Percentiles rank a stretch among this genome's conserved stretches.
phyloP scores from a whole-genome alignment of 1,284 basidiomycete genomes.

The Grifola frondosa region DNA sequence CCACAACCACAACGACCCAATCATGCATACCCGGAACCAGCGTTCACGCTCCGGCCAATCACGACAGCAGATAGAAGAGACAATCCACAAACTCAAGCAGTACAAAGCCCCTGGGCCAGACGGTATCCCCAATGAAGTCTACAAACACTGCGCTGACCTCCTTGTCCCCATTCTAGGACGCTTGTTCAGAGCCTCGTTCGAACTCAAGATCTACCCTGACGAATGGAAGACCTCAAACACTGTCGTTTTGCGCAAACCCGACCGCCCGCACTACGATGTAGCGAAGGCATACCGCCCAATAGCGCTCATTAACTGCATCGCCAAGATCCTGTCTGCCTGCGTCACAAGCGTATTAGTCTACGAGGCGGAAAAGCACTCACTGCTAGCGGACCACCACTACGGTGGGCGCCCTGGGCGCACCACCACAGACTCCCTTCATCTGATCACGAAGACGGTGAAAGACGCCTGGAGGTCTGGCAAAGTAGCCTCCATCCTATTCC shows the following conservation, averaged over 20 bases:
- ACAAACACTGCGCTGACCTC: slow-evolving; percentile 24
- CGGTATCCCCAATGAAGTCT: slow-evolving; percentile 36
- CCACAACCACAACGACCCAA: slow-evolving; percentile 7
- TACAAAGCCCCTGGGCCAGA: slow-evolving; percentile 40
- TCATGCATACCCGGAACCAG: slow-evolving; percentile 26
- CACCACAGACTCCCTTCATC: slow-evolving; percentile 38
- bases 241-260: slow-evolving; percentile 40
- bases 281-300: slow-evolving; percentile 41
- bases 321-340: slow-evolving; percentile 33
- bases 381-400: slow-evolving; percentile 33
- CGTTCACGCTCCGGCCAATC: slow-evolving; percentile 21
- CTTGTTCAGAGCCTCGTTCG: slow-evolving; percentile 32
- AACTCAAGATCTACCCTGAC: slow-evolving; percentile 28
- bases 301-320: slow-evolving; percentile 36
- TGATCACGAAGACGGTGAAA: slow-evolving; percentile 30
- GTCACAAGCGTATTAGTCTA: slow-evolving; percentile 24
- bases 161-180: slow-evolving; percentile 27
- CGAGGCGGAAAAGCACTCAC: slow-evolving; percentile 21
- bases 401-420: slow-evolving; percentile 35
- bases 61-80: slow-evolving; percentile 19
- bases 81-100: slow-evolving; percentile 15
- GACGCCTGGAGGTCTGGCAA: slow-evolving; percentile 34
- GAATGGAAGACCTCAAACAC: slow-evolving; percentile 34
- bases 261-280: slow-evolving; percentile 34
- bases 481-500: slow-evolving; percentile 34